Base-by-base conservation (phyloP, 2,329 filamentous ascomycete species). In the Trichoderma atrobrunneum region DNA sequence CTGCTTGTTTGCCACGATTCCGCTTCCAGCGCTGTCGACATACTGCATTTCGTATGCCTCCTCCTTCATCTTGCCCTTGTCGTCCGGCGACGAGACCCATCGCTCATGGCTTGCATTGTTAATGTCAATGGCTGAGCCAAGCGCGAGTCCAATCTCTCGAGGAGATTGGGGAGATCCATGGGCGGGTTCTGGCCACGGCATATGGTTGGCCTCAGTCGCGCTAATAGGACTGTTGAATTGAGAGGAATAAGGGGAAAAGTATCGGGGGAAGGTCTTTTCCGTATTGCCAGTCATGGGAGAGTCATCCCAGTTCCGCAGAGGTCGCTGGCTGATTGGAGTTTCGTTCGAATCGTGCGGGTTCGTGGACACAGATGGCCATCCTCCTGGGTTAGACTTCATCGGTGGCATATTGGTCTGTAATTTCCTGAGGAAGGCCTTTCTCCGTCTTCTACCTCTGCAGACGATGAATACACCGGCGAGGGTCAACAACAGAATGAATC, bases 181-280 rank as follows among this genome's bases (percentile, higher is more conserved):
- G 2, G 75, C 74, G 4, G 70, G 72, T 3, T 72, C 69, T 1
- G 82, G 84, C 84, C 84, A 85, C 18, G 79, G 75, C 74, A 79
- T 78, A 39, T 75, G 74, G 0, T 77, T 76, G 2, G 75, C 77
- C 43, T 85, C 84, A 1, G 79, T 80, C 0, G 81, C 85, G 68
- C 83, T 87, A 72, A 88, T 82, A 0, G 89, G 89, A 76, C 87
- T 90, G 78, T 83, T 88, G 79, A 85, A 90, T 72, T 89, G 87
- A 54, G 87, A 89, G 24, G 83, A 84, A 76, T 90, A 91, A 0
- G 89, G 89, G 4, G 87, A 89, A 74, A 89, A 85, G 79, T 90
- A 88, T 7, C 82, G 84, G 1, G 82, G 80, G 74, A 82, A 84
- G 0, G 76, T 73, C 72, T 80, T 80, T 60, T 85, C 83, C 2